Conservation (phyloP, 352 stramenopile genomes). For the Phytophthora foliorum region DNA sequence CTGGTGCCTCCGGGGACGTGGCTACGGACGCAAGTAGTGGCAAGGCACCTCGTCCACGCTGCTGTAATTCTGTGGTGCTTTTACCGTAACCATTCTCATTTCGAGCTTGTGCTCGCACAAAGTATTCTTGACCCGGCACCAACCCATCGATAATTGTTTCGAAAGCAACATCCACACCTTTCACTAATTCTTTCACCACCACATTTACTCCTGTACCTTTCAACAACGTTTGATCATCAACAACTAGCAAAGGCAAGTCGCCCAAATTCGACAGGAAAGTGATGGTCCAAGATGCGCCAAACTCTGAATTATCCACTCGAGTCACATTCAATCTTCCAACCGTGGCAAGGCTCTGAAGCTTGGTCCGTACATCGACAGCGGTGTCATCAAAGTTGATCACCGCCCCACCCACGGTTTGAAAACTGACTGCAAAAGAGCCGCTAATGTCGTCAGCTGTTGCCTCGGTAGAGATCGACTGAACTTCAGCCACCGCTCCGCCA, state of each 20-base stretch:
- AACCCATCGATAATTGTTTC: constrained; percentile 72
- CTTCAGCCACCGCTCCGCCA: constrained; percentile 66
- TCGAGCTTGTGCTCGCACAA: constrained; percentile 66
- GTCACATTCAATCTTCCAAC: constrained; percentile 75
- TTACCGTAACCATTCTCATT: constrained; percentile 78
- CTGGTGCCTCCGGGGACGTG: constrained; percentile 44
- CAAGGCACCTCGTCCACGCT: constrained; percentile 60
- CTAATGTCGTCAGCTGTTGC: constrained; percentile 53
- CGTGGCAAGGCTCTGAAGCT: constrained; percentile 72
- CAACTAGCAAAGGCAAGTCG: constrained; percentile 63
- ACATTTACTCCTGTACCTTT: constrained; percentile 56
- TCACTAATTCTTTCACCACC: constrained; percentile 58
- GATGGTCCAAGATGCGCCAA: constrained; percentile 73
- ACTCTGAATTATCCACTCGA: constrained; percentile 45
- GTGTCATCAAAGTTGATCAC: constrained; percentile 81
- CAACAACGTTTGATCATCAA: constrained; percentile 44
- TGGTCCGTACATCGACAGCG: constrained; percentile 73
- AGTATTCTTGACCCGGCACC: constrained; percentile 56
- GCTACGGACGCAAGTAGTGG: constrained; percentile 53
- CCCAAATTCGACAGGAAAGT: constrained; percentile 79
- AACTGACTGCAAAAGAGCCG: constrained; percentile 76
- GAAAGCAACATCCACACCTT: constrained; percentile 69
- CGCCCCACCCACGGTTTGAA: constrained; percentile 59
- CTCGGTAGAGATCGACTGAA: constrained; percentile 64
- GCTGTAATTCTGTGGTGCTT: constrained; percentile 70